Evolutionary conservation across 1,284 basidiomycete species (phyloP).

Genomic region (Ustilago tritici): DNA sequence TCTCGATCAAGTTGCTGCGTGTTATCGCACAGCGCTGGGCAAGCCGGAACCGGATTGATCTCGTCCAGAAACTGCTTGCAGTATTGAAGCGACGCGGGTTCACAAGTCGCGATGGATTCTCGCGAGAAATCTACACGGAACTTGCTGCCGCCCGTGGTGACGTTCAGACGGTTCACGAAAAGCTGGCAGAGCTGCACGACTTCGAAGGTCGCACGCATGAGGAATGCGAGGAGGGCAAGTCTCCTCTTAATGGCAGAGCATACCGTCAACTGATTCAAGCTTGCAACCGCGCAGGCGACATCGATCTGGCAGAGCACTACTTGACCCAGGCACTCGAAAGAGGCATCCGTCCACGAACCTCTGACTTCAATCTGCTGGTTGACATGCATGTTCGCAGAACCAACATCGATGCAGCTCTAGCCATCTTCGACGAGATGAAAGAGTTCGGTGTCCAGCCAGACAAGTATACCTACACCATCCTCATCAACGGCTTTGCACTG

Average conservation of each 20-base stretch:
- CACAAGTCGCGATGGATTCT: conserved; percentile 11
- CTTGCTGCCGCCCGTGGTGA: conserved; percentile 41
- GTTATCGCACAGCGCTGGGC: conserved; percentile 32
- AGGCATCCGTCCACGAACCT: conserved; percentile 15
- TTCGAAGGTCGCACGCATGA: conserved; percentile 17
- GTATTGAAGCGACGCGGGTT: conserved; percentile 7
- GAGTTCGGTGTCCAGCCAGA: conserved; percentile 73
- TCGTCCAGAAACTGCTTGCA: conserved; percentile 8
- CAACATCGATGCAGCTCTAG: conserved; percentile 71
- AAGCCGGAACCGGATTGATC: conserved; percentile 25
- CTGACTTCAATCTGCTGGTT: conserved; percentile 44
- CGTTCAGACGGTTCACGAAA: conserved; percentile 17
- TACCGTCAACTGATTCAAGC: conserved; percentile 31
- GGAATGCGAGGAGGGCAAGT: conserved; percentile 16
- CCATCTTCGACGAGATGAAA: conserved; percentile 78
- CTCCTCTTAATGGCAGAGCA: conserved; percentile 16
- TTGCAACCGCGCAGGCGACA: conserved; percentile 33
- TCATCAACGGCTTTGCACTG: conserved; percentile 79
- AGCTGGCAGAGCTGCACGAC: conserved; percentile 26
- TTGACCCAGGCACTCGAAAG: conserved; percentile 28
- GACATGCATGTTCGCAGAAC: conserved; percentile 34
- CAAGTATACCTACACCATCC: conserved; percentile 73
- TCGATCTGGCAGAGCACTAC: conserved; percentile 36
- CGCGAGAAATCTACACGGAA: conserved; percentile 3
- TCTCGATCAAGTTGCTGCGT: conserved; percentile 7